Conservation (phyloP, 176 grass and related monocot species). For the Lolium perenne region DNA sequence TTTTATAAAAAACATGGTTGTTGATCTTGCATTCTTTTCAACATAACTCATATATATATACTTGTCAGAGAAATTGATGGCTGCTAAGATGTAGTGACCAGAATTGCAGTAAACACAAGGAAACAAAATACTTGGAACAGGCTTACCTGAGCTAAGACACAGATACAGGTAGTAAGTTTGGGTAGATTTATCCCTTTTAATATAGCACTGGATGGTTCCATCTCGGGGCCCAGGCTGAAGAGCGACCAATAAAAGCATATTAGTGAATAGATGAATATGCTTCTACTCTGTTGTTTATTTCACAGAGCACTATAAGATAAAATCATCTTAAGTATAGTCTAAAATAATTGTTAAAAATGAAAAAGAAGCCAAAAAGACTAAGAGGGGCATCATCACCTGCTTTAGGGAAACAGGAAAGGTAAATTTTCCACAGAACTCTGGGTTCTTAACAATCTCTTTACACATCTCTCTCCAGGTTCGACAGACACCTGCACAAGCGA, state of each 20-base stretch:
- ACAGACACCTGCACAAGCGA: conserved; percentile 67
- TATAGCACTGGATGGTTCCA: conserved; percentile 87
- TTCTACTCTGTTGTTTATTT: background rate
- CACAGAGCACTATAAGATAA: conserved; percentile 3
- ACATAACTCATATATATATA: conserved; percentile 3
- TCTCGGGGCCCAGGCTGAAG: conserved; percentile 77
- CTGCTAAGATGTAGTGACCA: conserved; percentile 10
- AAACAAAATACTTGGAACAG: conserved; percentile 38
- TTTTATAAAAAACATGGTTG: conserved; percentile 8
- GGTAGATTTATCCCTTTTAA: conserved; percentile 90
- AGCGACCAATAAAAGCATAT: conserved; percentile 29
- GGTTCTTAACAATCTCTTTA: conserved; percentile 74
- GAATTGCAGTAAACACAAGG: background rate
- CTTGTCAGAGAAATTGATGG: background rate
- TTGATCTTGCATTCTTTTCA: conserved; percentile 11
- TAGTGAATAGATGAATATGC: conserved; percentile 18
- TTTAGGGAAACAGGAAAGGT: conserved; percentile 81
- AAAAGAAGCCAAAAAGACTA: conserved; percentile 17
- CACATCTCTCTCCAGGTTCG: conserved; percentile 76
- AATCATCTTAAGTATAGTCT: conserved; percentile 5
- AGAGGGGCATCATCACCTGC: conserved; percentile 58
- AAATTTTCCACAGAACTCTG: conserved; percentile 69
- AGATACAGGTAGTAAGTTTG: conserved; percentile 87
- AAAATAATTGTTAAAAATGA: background rate
- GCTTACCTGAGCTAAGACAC: conserved; percentile 85